Conservation (phyloP, 1,284 basidiomycete genomes). For the Wallemia ichthyophaga region DNA sequence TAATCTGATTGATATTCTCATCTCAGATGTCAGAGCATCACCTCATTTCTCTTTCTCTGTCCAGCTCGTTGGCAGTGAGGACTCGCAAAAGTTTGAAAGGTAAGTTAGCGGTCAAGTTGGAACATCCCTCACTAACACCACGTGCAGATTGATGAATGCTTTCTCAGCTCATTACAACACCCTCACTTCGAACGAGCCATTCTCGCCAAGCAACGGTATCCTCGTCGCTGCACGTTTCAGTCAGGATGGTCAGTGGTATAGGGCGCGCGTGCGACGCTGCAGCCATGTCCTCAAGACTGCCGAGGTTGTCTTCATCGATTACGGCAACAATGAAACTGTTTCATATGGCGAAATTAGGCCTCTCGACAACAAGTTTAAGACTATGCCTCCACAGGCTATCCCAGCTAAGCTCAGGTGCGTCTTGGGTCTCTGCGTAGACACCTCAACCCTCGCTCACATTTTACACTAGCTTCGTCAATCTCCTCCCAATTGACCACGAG, state of each 20-base stretch:
- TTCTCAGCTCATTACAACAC: constrained; percentile 57
- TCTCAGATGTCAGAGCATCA: constrained; percentile 54
- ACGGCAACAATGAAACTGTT: constrained; percentile 57
- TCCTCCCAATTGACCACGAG: constrained; percentile 43
- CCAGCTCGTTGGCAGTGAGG: constrained; percentile 65
- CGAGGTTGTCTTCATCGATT: constrained; percentile 39
- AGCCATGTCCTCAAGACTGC: constrained; percentile 62
- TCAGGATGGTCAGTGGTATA: constrained; percentile 65
- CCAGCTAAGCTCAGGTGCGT: constrained; percentile 16
- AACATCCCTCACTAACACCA: constrained; percentile 3
- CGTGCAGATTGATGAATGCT: constrained; percentile 65
- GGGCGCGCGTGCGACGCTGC: constrained; percentile 51
- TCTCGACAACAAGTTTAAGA: constrained; percentile 54
- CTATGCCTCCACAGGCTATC: constrained; percentile 33
- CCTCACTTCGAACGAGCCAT: constrained; percentile 28
- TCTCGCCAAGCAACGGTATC: constrained; percentile 51
- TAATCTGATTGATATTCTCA: constrained; percentile 54
- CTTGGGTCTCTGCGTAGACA: not conserved
- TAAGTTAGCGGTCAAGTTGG: constrained; percentile 1
- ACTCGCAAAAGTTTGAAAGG: constrained; percentile 18
- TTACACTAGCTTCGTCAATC: constrained; percentile 40
- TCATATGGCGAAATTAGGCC: constrained; percentile 38
- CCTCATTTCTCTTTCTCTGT: constrained; percentile 63
- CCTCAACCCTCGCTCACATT: not conserved
- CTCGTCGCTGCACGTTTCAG: constrained; percentile 48